Conservation (phyloP, 2,329 filamentous ascomycete genomes). For the Ceratocystis cacaofunesta region DNA sequence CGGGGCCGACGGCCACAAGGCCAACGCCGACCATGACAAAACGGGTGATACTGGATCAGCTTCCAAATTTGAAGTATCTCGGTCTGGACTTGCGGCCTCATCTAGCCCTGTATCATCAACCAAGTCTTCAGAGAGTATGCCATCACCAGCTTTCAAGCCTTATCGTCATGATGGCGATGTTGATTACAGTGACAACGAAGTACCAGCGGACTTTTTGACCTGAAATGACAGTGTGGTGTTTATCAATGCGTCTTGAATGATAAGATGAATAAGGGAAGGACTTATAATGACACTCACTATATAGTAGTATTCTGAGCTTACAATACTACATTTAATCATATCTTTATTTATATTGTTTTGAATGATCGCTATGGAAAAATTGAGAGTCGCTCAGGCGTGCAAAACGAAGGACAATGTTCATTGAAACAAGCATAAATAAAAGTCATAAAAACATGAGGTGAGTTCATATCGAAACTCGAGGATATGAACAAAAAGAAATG, state of each 20-base stretch:
- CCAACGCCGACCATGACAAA: background rate
- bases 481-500: background rate
- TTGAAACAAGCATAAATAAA: constrained; percentile 3
- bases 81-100: constrained; percentile 1
- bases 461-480: background rate
- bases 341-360: background rate
- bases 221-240: background rate
- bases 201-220: constrained; percentile 26
- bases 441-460: constrained; percentile 1
- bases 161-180: constrained; percentile 9
- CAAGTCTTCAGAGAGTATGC: constrained; percentile 13
- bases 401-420: background rate
- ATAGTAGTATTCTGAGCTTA: too few relatives aligned
- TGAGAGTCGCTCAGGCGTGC: background rate
- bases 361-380: too few relatives aligned
- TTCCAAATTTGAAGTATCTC: constrained; percentile 17
- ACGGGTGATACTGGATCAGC: background rate
- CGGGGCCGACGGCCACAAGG: background rate
- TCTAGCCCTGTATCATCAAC: constrained; percentile 4
- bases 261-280: too few relatives aligned
- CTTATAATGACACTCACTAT: too few relatives aligned
- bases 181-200: constrained; percentile 29
- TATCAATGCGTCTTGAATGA: too few relatives aligned
- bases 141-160: constrained; percentile 16
- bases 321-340: background rate